Base-by-base conservation (phyloP, 2,329 filamentous ascomycete species). In the Penicillium sp. region DNA sequence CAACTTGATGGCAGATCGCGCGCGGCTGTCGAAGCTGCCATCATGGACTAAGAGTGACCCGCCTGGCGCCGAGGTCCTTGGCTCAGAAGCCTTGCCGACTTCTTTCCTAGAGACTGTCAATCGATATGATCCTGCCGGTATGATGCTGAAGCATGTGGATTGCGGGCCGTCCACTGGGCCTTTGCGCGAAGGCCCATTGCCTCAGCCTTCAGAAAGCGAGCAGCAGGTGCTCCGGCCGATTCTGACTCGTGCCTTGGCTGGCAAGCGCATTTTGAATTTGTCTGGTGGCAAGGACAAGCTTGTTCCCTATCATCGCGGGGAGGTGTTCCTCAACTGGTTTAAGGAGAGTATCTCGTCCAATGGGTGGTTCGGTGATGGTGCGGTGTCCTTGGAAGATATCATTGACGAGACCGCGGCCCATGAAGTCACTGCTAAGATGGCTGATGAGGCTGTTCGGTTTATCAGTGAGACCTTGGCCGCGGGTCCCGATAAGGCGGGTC, bases 1-100 rank as follows among this genome's bases (percentile, higher is more conserved):
- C 55, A 76, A 86, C 66, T 73, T 97, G 15, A 85, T 97, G 81
- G 76, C 75, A 8, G 83, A 91, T 60, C 87, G 93, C 10, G 91
- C 91, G 0, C 75, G 79, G 5, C 74, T 83, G 33, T 85, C 84
- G 0, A 87, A 84, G 61, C 72, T 85, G 10, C 56, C 75, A 13
- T 79, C 81, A 0, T 88, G 78, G 69, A 78, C 77, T 0, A 66
- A 73, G 2, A 75, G 76, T 12, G 72, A 78, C 15, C 74, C 77
- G 0, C 74, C 76, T 0, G 83, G 83, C 0, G 68, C 73, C 0
- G 69, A 76, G 0, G 94, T 97, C 61, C 63, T 94, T 0, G 88
- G 88, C 3, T 89, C 85, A 50, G 72, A 70, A 34, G 85, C 90
- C 62, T 95, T 96, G 60, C 90, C 91, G 0, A 66, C 69, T 0